These are phyloP conservation scores for Pisolithus microcarpus DNA, from an alignment of 768 basidiomycete genomes.

Conservation along the genomic window DNA sequence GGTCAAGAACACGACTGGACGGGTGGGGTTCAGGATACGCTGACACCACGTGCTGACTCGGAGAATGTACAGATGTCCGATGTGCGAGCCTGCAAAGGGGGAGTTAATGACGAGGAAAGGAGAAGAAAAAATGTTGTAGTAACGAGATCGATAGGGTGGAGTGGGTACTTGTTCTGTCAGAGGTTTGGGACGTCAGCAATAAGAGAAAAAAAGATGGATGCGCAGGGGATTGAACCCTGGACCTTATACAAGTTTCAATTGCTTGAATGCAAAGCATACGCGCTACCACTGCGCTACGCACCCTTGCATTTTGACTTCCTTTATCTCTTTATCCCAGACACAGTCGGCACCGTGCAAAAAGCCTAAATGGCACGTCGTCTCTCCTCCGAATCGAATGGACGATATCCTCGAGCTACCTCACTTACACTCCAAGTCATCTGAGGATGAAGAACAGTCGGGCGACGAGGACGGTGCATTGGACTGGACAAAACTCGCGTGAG, in stretches of 20 bases:
- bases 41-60: no score
- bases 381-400: slow-evolving; percentile 24
- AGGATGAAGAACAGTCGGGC: slow-evolving; percentile 40
- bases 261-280: slow-evolving; percentile 34
- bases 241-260: slow-evolving; percentile 30
- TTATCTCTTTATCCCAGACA: no score
- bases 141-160: no score
- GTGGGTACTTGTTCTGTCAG: no score
- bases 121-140: no score
- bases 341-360: no score
- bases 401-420: slow-evolving; percentile 47
- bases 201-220: slow-evolving; percentile 25
- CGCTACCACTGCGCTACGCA: slow-evolving; percentile 29
- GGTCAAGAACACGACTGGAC: slow-evolving; percentile 56
- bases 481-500: slow-evolving; percentile 73
- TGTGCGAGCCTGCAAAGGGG: slow-evolving; percentile 56
- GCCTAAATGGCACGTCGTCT: no score
- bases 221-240: slow-evolving; percentile 39
- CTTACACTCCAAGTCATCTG: slow-evolving; percentile 6
- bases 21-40: slow-evolving; percentile 48
- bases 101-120: background rate
- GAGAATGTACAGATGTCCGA: slow-evolving; percentile 90
- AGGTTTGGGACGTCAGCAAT: no score
- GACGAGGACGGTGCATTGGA: slow-evolving; percentile 76
- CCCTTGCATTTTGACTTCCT: background rate